Base-by-base conservation (phyloP, 148 eudicot species). In the Cornus controversa region DNA sequence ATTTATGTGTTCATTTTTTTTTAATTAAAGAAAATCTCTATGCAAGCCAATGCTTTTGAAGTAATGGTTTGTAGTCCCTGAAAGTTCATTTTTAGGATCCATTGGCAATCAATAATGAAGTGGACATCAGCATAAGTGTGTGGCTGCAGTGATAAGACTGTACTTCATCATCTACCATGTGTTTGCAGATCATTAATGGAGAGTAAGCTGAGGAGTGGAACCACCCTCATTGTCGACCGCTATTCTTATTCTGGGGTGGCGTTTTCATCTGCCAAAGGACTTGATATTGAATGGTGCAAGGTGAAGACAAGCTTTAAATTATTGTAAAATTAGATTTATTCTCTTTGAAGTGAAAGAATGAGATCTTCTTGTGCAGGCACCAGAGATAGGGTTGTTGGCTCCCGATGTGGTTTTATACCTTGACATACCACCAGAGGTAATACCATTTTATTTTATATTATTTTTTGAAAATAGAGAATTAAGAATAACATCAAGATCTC, bases 211-310 rank as follows among this genome's bases (percentile, higher is more conserved):
- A 91, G 81, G 82, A 84, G 90, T 84, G 94, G 94, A 74, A 93
- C 89, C 10, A 89, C 98, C 20, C 92, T 96, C 31, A 84, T 93
- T 23, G 90, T 96, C 65, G 99, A 96, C 86, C 98, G 99, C 24
- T 96, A 96, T 85, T 91, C 99, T 20, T 96, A 89, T 82, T 96
- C 99, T 23, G 98, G 99, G 75, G 98, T 96, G 73, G 99, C 98
- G 2, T 96, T 96, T 83, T 93, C 99, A 27, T 86, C 98, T 81
- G 99, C 99, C 57, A 96, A 96, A 86, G 99, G 99, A 77, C 91
- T 96, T 70, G 87, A 90, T 82, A 75, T 93, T 67, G 89, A 93
- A 24, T 96, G 99, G 98, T 96, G 99, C 72, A 96, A 96, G 98
- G 99, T 96, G 84, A 78, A 36, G 23, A 28, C 67, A 45, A 67